These are phyloP conservation scores for Herpetomonas muscarum DNA, from an alignment of 208 protist species.

Conservation along the genomic window DNA sequence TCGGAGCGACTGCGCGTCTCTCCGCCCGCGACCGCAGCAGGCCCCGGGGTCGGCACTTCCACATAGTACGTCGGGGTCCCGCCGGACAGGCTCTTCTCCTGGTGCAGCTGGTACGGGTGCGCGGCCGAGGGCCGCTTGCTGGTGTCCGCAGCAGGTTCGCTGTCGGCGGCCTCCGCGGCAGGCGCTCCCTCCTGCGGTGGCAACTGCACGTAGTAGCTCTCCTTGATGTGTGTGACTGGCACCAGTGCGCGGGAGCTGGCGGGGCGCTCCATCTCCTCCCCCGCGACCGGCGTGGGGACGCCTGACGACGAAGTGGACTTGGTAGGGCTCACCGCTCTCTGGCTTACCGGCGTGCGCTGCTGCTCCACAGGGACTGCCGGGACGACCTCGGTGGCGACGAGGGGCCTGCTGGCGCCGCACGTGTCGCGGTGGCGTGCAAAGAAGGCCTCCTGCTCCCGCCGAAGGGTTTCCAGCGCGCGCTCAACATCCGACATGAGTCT, in stretches of 20 bases:
- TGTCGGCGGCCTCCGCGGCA: neutral
- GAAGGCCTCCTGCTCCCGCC: too few relatives aligned
- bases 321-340: too few relatives aligned
- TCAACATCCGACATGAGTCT: too few relatives aligned
- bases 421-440: too few relatives aligned
- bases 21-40: neutral
- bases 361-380: too few relatives aligned
- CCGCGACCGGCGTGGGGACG: neutral
- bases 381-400: too few relatives aligned
- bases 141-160: neutral
- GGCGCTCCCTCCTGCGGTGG: neutral
- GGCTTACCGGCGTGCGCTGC: too few relatives aligned
- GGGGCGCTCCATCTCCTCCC: neutral
- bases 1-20: neutral
- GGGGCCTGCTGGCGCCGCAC: too few relatives aligned
- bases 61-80: conserved; percentile 11
- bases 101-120: conserved; percentile 5
- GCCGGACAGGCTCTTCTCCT: neutral
- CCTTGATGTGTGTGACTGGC: neutral
- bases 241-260: neutral
- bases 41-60: neutral
- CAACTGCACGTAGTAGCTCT: neutral
- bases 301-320: too few relatives aligned
- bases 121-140: neutral
- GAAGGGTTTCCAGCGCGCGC: too few relatives aligned